A percentile compares a stretch with the other conserved stretches of the same genome.
Evolutionary conservation across 495 filamentous ascomycete species (phyloP).

Genomic region (Astrothelium macrocarpum): DNA sequence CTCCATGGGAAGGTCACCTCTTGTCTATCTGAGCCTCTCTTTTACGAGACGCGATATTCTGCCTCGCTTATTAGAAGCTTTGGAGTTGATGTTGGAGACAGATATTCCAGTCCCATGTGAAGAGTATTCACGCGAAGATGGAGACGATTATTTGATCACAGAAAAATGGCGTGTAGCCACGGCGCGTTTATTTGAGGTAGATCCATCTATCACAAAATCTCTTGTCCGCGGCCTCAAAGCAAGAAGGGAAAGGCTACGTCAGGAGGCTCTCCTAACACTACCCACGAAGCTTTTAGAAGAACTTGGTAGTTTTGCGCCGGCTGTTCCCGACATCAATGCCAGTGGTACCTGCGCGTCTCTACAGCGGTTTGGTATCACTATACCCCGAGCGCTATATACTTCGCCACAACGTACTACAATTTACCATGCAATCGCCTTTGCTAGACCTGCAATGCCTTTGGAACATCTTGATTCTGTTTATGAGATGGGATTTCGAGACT

Average conservation of each 20-base stretch:
- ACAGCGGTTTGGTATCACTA: neutral
- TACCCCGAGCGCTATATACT: neutral
- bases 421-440: neutral
- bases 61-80: neutral
- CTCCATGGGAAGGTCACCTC: neutral
- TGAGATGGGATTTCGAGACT: neutral
- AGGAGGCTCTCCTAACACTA: neutral
- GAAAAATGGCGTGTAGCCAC: neutral
- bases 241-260: neutral
- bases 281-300: neutral
- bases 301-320: neutral
- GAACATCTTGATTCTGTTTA: neutral
- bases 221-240: neutral
- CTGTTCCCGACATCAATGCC: neutral
- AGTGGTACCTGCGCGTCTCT: neutral
- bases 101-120: neutral
- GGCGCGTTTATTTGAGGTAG: neutral
- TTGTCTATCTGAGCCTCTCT: neutral
- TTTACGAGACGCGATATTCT: neutral
- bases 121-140: neutral
- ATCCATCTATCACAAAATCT: neutral
- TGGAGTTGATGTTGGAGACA: neutral
- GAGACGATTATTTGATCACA: neutral
- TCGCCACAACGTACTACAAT: neutral
- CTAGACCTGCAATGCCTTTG: neutral